A percentile compares a stretch with the other conserved stretches of the same genome.
Conservation (phyloP, 2,329 filamentous ascomycete species). For the Cytospora piceae region DNA sequence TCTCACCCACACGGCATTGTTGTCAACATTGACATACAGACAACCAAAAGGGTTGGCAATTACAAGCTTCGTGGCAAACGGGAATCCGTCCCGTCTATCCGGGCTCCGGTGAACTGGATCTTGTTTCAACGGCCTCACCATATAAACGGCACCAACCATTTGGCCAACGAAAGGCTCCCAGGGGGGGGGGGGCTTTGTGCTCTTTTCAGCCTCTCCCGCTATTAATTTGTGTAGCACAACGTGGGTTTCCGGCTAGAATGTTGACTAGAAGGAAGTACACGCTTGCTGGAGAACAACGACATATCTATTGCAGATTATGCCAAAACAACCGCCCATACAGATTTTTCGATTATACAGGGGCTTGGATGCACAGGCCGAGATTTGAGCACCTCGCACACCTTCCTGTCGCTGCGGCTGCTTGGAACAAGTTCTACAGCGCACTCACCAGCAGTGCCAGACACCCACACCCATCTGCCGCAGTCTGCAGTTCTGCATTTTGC, state of each 20-base stretch:
- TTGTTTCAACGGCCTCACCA: too few species aligned
- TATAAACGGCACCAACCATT: not conserved
- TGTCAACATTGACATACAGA: not conserved
- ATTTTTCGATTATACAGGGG: too few species aligned
- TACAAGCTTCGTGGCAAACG: not conserved
- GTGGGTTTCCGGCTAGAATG: not conserved
- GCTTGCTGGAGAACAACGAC: not conserved
- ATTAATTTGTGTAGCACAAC: not conserved
- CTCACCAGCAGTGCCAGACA: not conserved
- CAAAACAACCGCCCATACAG: not conserved
- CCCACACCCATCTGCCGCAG: not conserved
- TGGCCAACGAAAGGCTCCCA: not conserved
- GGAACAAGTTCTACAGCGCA: not conserved
- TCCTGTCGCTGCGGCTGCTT: not conserved
- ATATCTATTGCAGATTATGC: not conserved
- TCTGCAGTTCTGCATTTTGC: not conserved
- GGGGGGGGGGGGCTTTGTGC: not conserved
- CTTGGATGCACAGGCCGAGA: not conserved
- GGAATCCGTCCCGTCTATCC: not conserved
- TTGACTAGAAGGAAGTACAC: not conserved
- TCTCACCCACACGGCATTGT: not conserved
- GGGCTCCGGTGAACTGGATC: too few species aligned
- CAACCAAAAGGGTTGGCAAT: not conserved
- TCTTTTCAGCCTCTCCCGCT: slow-evolving; percentile 19
- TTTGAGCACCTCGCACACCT: too few species aligned